Base-by-base conservation (phyloP, 495 filamentous ascomycete species). In the Elaphomyces granulatus region DNA sequence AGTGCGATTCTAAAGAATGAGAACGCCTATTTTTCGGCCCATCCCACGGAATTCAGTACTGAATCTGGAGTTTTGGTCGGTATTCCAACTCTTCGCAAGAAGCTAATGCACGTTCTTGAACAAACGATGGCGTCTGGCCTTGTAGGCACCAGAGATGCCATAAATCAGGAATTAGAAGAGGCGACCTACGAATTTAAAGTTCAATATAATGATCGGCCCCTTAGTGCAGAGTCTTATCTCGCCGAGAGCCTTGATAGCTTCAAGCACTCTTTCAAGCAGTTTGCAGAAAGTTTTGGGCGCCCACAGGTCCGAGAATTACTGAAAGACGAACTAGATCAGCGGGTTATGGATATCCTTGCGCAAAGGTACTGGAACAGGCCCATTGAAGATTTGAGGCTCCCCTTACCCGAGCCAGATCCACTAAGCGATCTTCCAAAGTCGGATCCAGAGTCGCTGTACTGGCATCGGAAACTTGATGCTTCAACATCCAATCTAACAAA, bases 171-270 rank as follows among this genome's bases (percentile, higher is more conserved):
- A 56, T 74, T 99, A 0, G 87, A 95, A 54, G 92, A 99, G 58
- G 86, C 90, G 3, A 87, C 85, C 0, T 99, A 99, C 50, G 90
- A 99, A 51, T 96, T 94, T 72, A 99, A 96, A 55, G 92, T 99
- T 15, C 92, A 99, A 57, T 99, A 99, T 61, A 99, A 96, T 52
- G 92, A 99, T 53, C 75, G 90, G 17, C 83, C 87, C 15, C 64
- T 99, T 34, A 90, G 84, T 44, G 92, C 90, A 1, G 92, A 96
- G 56, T 88, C 88, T 9, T 95, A 99, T 49, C 70, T 99, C 10
- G 92, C 90, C 2, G 90, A 94, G 47, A 88, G 80, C 49, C 68
- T 99, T 1, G 90, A 99, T 54, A 76, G 78, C 10, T 96, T 99
- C 70, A 99, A 99, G 66, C 90, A 96, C 60, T 84, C 84, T 0